These are phyloP conservation scores for Aegilops tauschii DNA, from an alignment of 176 grass and related monocot genomes.

Conservation along the genomic window DNA sequence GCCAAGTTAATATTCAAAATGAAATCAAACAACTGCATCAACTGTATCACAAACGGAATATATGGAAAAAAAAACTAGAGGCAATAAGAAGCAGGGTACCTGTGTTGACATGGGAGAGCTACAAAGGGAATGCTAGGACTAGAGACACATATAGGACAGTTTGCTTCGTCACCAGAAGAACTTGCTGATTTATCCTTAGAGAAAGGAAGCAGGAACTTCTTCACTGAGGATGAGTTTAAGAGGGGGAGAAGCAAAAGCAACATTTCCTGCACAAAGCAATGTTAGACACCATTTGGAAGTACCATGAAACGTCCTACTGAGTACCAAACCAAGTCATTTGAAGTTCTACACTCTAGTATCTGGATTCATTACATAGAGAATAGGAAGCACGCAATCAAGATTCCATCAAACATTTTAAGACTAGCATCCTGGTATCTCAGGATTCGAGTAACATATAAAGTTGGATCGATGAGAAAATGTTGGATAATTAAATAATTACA, in stretches of 20 bases:
- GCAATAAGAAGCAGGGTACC: constrained; percentile 41
- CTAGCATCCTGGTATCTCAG: not conserved
- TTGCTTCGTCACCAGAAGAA: constrained; percentile 65
- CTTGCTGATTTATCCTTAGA: constrained; percentile 80
- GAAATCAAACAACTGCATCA: not conserved
- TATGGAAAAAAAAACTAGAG: not conserved
- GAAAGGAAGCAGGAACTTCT: constrained; percentile 87
- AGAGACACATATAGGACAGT: constrained; percentile 74
- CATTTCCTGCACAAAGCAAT: constrained; percentile 87
- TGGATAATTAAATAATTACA: not conserved
- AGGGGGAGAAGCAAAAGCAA: constrained; percentile 96
- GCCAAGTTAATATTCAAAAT: not conserved
- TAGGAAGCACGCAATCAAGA: not conserved
- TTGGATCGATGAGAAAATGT: constrained; percentile 13
- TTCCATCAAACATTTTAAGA: not conserved
- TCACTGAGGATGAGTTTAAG: constrained; percentile 84
- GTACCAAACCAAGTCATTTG: too few relatives aligned
- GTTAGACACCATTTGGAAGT: not conserved
- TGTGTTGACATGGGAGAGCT: constrained; percentile 89
- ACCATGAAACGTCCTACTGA: not conserved
- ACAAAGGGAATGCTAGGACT: constrained; percentile 80
- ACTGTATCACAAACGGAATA: not conserved
- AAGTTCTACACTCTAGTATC: not conserved
- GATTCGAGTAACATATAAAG: not conserved
- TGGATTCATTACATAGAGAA: not conserved